Conservation (phyloP, 192 early-diverging fungal species). For the Coemansia pectinata region DNA sequence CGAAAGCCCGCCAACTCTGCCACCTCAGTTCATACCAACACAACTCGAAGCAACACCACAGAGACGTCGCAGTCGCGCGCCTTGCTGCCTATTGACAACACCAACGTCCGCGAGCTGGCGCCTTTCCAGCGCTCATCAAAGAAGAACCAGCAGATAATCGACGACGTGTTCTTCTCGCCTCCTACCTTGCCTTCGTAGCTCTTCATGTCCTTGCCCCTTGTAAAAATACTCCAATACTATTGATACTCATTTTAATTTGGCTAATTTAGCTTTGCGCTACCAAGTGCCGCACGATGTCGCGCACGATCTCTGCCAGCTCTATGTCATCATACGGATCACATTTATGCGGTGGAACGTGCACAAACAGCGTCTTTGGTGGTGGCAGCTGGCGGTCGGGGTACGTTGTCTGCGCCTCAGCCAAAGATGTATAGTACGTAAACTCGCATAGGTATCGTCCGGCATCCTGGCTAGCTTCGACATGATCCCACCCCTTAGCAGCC, state of each 20-base stretch:
- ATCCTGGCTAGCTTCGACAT: constrained; percentile 40
- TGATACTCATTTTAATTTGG: neutral
- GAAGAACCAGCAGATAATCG: constrained; percentile 54
- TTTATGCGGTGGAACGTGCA: constrained; percentile 49
- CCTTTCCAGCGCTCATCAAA: constrained; percentile 52
- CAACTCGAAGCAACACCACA: constrained; percentile 43
- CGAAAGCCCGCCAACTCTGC: constrained; percentile 24
- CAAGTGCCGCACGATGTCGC: constrained; percentile 22
- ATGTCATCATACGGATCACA: constrained; percentile 32
- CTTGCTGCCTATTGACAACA: constrained; percentile 55
- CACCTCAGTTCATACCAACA: constrained; percentile 36
- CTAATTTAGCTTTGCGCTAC: neutral
- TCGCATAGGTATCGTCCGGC: constrained; percentile 64
- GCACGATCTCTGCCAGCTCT: constrained; percentile 38
- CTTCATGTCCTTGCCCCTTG: neutral
- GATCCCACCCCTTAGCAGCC: constrained; percentile 39
- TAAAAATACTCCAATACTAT: constrained; percentile 3
- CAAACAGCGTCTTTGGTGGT: constrained; percentile 47
- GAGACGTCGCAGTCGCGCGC: constrained; percentile 51
- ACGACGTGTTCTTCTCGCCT: constrained; percentile 44
- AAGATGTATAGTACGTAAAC: constrained; percentile 60
- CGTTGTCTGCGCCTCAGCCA: constrained; percentile 33
- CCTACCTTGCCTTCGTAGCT: constrained; percentile 33
- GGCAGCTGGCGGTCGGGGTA: constrained; percentile 10
- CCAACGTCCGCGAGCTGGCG: constrained; percentile 48